These are phyloP conservation scores for Pythium vanterpoolii DNA, from an alignment of 352 stramenopile genomes.

Conservation along the genomic window DNA sequence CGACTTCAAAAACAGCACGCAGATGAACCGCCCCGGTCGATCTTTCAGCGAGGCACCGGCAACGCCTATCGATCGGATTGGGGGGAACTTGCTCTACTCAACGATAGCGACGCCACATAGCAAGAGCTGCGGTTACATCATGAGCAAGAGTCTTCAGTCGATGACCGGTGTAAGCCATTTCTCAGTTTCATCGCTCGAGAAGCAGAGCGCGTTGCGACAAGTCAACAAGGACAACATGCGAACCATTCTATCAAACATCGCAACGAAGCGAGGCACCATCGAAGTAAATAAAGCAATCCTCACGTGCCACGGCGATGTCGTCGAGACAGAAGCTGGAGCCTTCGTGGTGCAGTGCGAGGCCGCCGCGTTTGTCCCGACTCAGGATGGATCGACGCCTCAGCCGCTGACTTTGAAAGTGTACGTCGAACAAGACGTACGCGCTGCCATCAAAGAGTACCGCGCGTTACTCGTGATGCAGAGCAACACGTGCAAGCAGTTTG, in stretches of 20 bases:
- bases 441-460: conserved; percentile 50
- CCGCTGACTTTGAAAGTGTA: conserved; percentile 46
- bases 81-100: conserved; percentile 12
- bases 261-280: conserved; percentile 12
- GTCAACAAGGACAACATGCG: conserved; percentile 18
- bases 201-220: conserved; percentile 6
- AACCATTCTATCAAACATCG: conserved; percentile 9
- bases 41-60: conserved; percentile 3
- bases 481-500: conserved; percentile 26
- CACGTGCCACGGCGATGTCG: conserved; percentile 23
- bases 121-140: conserved; percentile 13
- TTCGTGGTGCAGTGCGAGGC: conserved; percentile 37
- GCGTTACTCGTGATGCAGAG: conserved; percentile 42
- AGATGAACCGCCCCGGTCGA: conserved; percentile 1
- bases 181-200: conserved; percentile 5
- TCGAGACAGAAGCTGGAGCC: conserved; percentile 38
- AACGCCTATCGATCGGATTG: conserved; percentile 4
- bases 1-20: neutral
- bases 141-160: conserved; percentile 31
- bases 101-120: conserved; percentile 12
- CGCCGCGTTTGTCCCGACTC: neutral
- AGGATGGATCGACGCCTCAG: conserved; percentile 12
- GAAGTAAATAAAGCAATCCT: conserved; percentile 37
- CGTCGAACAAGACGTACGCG: conserved; percentile 47
- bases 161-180: conserved; percentile 26